These are phyloP conservation scores for Kuraishia capsulata DNA, from an alignment of 805 yeast genomes.

Conservation along the genomic window DNA sequence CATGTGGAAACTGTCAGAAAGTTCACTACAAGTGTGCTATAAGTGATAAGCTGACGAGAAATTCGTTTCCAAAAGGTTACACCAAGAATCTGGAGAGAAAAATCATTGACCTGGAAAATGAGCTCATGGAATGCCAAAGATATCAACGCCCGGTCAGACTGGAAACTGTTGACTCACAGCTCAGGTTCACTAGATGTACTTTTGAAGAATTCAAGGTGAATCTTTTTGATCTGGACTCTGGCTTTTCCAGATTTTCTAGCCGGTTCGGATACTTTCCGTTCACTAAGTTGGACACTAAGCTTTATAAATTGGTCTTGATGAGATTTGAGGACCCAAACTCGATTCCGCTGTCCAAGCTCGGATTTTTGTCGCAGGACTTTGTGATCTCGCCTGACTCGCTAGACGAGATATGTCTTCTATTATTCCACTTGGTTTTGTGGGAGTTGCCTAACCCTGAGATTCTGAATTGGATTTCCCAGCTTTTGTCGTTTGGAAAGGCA, in stretches of 20 bases:
- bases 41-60: slow-evolving; percentile 63
- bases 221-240: background rate
- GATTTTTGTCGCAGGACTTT: background rate
- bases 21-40: slow-evolving; percentile 64
- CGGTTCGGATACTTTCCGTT: background rate
- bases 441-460: background rate
- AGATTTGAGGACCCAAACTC: background rate
- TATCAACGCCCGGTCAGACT: background rate
- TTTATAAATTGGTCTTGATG: background rate
- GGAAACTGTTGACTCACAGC: background rate
- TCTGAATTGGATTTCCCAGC: background rate
- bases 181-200: background rate
- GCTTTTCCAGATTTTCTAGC: background rate
- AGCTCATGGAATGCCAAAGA: slow-evolving; percentile 13
- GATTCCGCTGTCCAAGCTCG: background rate
- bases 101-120: slow-evolving; percentile 49
- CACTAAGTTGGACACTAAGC: background rate
- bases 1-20: slow-evolving; percentile 60
- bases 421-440: background rate
- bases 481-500: background rate
- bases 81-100: slow-evolving; percentile 66
- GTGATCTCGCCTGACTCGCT: background rate
- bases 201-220: background rate
- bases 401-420: background rate
- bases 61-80: slow-evolving; percentile 76